phyloP scores from a whole-genome alignment of 257 asterid genomes.

The Forsythia suspensa region DNA sequence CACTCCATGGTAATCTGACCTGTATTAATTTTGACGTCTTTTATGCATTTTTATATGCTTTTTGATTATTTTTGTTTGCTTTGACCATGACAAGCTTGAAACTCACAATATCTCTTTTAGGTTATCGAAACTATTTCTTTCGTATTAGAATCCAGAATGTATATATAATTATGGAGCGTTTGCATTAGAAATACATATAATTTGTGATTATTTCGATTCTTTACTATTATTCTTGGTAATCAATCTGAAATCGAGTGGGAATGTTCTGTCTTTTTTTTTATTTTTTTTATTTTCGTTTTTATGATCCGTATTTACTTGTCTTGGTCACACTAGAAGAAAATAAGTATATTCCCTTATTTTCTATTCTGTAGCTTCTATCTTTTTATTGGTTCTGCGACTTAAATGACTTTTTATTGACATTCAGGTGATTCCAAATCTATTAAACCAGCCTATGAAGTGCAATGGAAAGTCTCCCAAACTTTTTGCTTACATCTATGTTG shows the following conservation, averaged over 20 bases:
- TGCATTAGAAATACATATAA: neutral
- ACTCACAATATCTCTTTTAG: neutral
- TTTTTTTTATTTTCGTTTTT: neutral
- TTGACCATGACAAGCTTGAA: neutral
- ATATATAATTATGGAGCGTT: neutral
- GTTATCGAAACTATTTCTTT: neutral
- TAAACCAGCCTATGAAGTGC: slow-evolving; percentile 38
- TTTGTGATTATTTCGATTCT: neutral
- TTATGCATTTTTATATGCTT: neutral
- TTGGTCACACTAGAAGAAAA: neutral
- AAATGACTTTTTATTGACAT: neutral
- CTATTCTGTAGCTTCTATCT: neutral
- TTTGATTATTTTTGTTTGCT: neutral
- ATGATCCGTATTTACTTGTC: too few relatives aligned
- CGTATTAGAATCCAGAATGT: neutral
- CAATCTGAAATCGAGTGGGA: too few relatives aligned
- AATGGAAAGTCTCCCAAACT: slow-evolving; percentile 39
- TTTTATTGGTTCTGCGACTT: neutral
- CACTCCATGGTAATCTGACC: slow-evolving; percentile 63
- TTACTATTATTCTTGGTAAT: neutral
- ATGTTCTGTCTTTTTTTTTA: too few relatives aligned
- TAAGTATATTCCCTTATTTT: neutral
- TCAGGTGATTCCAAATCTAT: slow-evolving; percentile 82
- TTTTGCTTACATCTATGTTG: slow-evolving; percentile 55
- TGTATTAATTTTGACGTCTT: neutral